Conservation (phyloP, 768 basidiomycete genomes). For the Coprinellus aureogranulatus region DNA sequence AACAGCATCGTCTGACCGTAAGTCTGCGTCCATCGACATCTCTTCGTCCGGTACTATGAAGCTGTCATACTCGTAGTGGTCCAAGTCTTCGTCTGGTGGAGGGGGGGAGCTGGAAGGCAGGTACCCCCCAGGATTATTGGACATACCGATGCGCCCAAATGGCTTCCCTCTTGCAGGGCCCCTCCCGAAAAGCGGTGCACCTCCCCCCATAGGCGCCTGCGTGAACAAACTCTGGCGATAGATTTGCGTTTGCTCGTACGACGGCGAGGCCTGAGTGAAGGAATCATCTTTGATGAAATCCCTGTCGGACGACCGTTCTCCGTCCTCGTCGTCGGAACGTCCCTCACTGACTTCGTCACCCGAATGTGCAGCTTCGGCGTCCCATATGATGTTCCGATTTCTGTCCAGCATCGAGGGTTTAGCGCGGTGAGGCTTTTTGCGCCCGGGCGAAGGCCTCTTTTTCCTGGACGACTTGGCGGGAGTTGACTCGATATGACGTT, state of each 20-base stretch:
- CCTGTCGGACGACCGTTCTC: constrained; percentile 61
- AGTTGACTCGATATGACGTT: constrained; percentile 23
- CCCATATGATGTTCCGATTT: constrained; percentile 46
- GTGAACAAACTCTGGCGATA: constrained; percentile 76
- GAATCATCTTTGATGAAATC: constrained; percentile 62
- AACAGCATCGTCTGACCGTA: constrained; percentile 1
- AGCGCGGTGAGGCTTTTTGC: constrained; percentile 13
- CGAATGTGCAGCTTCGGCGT: constrained; percentile 73
- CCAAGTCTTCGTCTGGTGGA: constrained; percentile 46
- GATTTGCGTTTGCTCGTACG: constrained; percentile 68
- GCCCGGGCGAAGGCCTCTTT: constrained; percentile 7
- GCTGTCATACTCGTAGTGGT: constrained; percentile 71
- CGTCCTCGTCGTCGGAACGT: constrained; percentile 52
- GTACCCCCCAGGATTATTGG: constrained; percentile 5
- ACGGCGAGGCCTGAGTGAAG: constrained; percentile 65
- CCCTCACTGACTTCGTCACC: constrained; percentile 76
- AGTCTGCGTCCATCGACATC: constrained; percentile 41
- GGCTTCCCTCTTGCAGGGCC: constrained; percentile 46
- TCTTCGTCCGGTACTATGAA: constrained; percentile 83
- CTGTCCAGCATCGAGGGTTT: constrained; percentile 26
- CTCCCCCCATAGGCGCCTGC: constrained; percentile 48
- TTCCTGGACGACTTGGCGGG: constrained; percentile 18
- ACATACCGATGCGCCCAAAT: constrained; percentile 38
- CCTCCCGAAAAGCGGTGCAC: constrained; percentile 53
- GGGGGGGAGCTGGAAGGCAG: constrained; percentile 61